These are phyloP conservation scores for Curvularia verruculosa DNA, from an alignment of 2,329 filamentous ascomycete species.

Conservation along the genomic window DNA sequence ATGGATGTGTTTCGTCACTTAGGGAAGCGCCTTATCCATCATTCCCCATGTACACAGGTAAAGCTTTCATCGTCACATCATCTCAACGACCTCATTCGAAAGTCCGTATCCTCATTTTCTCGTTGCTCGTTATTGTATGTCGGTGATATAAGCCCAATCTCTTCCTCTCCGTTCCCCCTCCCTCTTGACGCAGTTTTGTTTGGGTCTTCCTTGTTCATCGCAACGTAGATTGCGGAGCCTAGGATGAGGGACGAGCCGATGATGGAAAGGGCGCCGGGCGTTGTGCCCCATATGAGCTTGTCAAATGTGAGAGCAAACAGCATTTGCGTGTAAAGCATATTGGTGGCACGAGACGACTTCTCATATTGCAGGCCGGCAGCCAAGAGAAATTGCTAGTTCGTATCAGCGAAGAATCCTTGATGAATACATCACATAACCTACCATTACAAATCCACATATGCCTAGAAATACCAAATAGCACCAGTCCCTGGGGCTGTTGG, in stretches of 20 bases:
- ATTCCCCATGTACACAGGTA: not conserved
- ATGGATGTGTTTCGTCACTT: too few relatives aligned
- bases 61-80: not conserved
- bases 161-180: conserved; percentile 39
- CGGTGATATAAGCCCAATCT: conserved; percentile 38
- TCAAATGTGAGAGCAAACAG: conserved; percentile 70
- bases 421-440: conserved; percentile 26
- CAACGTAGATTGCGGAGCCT: conserved; percentile 69
- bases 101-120: conserved; percentile 21
- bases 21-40: not conserved
- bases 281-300: conserved; percentile 66
- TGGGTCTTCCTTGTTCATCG: conserved; percentile 57
- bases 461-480: conserved; percentile 71
- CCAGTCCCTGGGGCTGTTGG: conserved; percentile 65
- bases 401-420: conserved; percentile 1
- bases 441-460: conserved; percentile 76
- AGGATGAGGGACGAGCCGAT: conserved; percentile 68
- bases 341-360: conserved; percentile 66
- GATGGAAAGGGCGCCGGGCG: conserved; percentile 63
- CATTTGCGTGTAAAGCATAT: conserved; percentile 74
- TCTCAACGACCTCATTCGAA: conserved; percentile 29
- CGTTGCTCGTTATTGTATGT: conserved; percentile 16
- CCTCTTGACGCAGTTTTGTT: conserved; percentile 22
- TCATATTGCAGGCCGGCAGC: conserved; percentile 77
- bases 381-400: conserved; percentile 72